Base-by-base conservation (phyloP, 352 stramenopile genomes). In the Phytophthora crassamura region DNA sequence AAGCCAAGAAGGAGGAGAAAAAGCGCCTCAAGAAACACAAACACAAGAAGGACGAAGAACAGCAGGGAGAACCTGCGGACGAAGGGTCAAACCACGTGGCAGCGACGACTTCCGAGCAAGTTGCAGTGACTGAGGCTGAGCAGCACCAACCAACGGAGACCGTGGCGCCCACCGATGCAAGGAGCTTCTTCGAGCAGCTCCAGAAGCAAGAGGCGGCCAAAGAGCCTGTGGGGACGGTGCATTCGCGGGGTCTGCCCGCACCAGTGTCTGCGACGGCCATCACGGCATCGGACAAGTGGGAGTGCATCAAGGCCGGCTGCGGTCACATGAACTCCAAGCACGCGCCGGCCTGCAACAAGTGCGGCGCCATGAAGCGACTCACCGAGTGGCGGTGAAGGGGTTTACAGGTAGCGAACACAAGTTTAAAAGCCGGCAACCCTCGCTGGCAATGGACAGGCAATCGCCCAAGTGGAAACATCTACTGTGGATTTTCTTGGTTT, bases 361-460 rank as follows among this genome's bases (percentile, higher is more conserved):
- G 84, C 56, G 80, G 80, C 39, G 80, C 84, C 11, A 93, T 93
- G 80, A 90, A 89, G 69, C 82, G 84, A 25, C 75, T 93, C 63
- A 86, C 64, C 28, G 80, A 93, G 69, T 93, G 84, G 84, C 71
- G 84, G 45, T 93, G 77, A 52, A 54, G 15, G 1, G 22, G 22
- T 25, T 25, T 25, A 25, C 22, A 25, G 22, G 22, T 25, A 25
- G 22, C 22, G 22, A 25, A 25, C 22, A 25, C 22, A 4, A 25
- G 22, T 25, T 25, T n/a, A n/a, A n/a, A n/a, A n/a, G n/a, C n/a
- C n/a, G n/a, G n/a, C n/a, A n/a, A n/a, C n/a, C n/a, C n/a, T n/a
- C 22, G 22, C 22, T 25, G 22, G 22, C 22, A 25, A 25, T 25
- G 22, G 22, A 25, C 22, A 25, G 22, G 22, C 22, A 25, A 25